phyloP scores from a whole-genome alignment of 164 flowering plant species.

The Chloranthus sessilifolius region DNA sequence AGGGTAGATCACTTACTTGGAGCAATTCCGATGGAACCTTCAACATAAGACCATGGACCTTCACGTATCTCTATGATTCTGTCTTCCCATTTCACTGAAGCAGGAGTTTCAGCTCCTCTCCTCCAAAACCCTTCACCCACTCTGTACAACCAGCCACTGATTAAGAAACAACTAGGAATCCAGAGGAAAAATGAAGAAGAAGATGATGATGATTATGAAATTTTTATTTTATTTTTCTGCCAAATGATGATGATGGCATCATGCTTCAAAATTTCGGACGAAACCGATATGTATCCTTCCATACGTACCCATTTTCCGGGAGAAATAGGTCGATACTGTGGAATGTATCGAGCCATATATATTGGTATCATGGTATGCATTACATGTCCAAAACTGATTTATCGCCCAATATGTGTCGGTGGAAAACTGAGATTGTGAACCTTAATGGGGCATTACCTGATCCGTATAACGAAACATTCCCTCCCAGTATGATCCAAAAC shows the following conservation, averaged over 20 bases:
- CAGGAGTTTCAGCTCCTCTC: slow-evolving; percentile 79
- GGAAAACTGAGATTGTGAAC: background rate
- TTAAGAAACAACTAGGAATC: background rate
- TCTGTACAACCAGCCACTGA: slow-evolving; percentile 26
- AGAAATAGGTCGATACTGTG: no score
- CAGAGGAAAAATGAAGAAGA: background rate
- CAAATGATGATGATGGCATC: no score
- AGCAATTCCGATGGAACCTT: slow-evolving; percentile 74
- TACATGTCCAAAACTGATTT: no score
- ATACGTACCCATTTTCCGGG: no score
- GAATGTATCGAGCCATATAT: no score
- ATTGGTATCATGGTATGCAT: no score
- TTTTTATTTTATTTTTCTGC: no score
- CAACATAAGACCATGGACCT: slow-evolving; percentile 92
- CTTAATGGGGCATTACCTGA: slow-evolving; percentile 62
- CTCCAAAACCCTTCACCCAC: slow-evolving; percentile 89
- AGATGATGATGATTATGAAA: no score
- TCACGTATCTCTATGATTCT: slow-evolving; percentile 74
- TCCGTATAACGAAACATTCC: slow-evolving; percentile 80
- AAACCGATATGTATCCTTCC: no score
- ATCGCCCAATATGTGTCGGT: no score
- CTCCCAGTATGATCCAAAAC: slow-evolving; percentile 91
- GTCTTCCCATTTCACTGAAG: slow-evolving; percentile 66
- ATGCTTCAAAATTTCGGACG: no score
- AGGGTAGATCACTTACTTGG: slow-evolving; percentile 81